Evolutionary conservation across 2,329 filamentous ascomycete species (phyloP).

Genomic region (Dactylellina cionopaga): DNA sequence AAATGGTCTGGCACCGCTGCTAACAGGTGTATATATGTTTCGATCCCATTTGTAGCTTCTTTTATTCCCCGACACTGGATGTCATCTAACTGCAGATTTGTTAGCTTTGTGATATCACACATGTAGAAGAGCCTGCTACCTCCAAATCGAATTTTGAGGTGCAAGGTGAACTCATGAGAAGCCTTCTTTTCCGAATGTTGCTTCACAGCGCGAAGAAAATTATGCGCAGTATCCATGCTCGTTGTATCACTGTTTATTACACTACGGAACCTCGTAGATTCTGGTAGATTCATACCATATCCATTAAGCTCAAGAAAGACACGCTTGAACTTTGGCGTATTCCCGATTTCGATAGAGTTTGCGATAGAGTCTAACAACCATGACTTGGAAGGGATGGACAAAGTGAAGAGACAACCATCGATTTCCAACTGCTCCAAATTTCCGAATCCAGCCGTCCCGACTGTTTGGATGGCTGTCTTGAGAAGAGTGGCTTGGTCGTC

Average conservation of each 20-base stretch:
- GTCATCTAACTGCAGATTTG: background rate
- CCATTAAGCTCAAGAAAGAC: background rate
- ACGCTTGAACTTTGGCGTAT: background rate
- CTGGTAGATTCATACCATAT: background rate
- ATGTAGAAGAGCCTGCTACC: background rate
- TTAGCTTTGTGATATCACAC: conserved; percentile 15
- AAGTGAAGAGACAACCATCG: background rate
- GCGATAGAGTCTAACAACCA: background rate
- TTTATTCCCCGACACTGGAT: background rate
- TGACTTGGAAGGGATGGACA: no score
- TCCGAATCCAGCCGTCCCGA: background rate
- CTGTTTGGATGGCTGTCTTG: background rate
- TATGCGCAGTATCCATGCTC: background rate
- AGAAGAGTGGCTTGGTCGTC: background rate
- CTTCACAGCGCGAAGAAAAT: background rate
- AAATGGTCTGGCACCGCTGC: background rate
- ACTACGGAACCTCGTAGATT: background rate
- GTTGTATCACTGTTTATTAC: background rate
- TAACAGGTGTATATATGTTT: background rate
- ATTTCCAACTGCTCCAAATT: background rate
- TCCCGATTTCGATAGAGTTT: background rate
- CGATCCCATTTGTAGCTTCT: background rate
- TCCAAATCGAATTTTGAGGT: background rate
- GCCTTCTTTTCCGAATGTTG: background rate
- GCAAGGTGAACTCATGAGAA: background rate